These are phyloP conservation scores for Parmelia sp. DNA, from an alignment of 495 filamentous ascomycete species.

Conservation along the genomic window DNA sequence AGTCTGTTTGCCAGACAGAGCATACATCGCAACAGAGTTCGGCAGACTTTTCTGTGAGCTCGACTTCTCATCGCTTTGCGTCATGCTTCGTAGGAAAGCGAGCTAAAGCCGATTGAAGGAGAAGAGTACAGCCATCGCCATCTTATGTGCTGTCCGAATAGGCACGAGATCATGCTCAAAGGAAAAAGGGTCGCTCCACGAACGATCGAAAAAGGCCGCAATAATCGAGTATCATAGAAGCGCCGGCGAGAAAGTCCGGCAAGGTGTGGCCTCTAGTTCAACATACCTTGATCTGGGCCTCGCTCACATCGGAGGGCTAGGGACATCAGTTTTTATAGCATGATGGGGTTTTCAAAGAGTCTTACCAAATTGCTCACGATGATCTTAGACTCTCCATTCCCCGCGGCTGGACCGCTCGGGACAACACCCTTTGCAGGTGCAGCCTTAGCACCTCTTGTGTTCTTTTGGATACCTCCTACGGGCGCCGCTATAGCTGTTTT, in stretches of 20 bases:
- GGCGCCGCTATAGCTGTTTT: constrained; percentile 52
- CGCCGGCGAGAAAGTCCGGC: constrained; percentile 51
- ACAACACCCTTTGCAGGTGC: constrained; percentile 50
- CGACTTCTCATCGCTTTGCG: constrained; percentile 41
- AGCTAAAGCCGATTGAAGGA: constrained; percentile 39
- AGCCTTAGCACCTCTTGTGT: constrained; percentile 52
- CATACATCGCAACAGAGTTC: constrained; percentile 22
- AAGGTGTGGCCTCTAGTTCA: constrained; percentile 54
- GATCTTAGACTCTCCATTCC: constrained; percentile 77
- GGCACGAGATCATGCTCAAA: constrained; percentile 19
- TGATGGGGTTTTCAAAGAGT: background rate
- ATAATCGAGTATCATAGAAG: constrained; percentile 39
- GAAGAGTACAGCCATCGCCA: constrained; percentile 18
- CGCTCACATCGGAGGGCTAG: constrained; percentile 89
- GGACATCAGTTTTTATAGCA: constrained; percentile 42
- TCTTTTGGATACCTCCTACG: constrained; percentile 84
- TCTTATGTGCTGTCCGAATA: constrained; percentile 7
- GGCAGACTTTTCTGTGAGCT: constrained; percentile 39
- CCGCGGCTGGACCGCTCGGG: constrained; percentile 54
- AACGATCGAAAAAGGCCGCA: constrained; percentile 24
- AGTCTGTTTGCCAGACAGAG: constrained; percentile 32
- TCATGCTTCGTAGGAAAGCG: constrained; percentile 28
- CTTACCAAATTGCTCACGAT: constrained; percentile 93
- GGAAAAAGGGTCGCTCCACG: constrained; percentile 24
- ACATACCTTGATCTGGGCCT: constrained; percentile 99